Conservation (phyloP, 2,329 filamentous ascomycete species). For the Xylaria digitata region DNA sequence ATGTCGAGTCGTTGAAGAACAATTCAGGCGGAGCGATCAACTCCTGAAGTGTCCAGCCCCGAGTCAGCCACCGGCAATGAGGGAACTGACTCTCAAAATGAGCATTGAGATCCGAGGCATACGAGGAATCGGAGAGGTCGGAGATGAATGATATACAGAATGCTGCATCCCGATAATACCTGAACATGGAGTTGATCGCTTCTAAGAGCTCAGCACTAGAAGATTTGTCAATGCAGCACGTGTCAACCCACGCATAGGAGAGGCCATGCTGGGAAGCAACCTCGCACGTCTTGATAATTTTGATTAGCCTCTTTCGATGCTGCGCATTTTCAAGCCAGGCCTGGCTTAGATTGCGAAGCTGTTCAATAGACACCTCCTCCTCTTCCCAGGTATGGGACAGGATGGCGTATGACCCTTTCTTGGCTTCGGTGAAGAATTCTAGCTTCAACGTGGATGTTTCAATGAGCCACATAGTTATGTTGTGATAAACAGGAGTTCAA, state of each 20-base stretch:
- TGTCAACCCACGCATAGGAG: conserved; percentile 30
- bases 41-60: no score
- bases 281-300: conserved; percentile 12
- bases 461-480: conserved; percentile 28
- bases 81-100: not conserved
- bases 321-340: not conserved
- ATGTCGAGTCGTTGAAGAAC: conserved; percentile 21
- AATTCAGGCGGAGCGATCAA: conserved; percentile 16
- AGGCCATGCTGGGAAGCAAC: conserved; percentile 14
- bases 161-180: conserved; percentile 17
- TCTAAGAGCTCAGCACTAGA: conserved; percentile 32
- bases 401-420: conserved; percentile 26
- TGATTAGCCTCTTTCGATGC: not conserved
- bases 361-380: conserved; percentile 23
- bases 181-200: conserved; percentile 1
- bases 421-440: conserved; percentile 16
- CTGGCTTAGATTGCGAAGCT: conserved; percentile 3
- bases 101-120: not conserved
- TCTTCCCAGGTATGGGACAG: conserved; percentile 31
- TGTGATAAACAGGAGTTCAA: not conserved
- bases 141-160: conserved; percentile 25
- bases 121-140: conserved; percentile 10
- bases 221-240: conserved; percentile 31
- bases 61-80: conserved; percentile 5
- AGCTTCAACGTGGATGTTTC: conserved; percentile 16